A percentile compares a stretch with the other conserved stretches of the same genome.
Conservation (phyloP, 2,329 filamentous ascomycete species). For the Botrytis fabae region DNA sequence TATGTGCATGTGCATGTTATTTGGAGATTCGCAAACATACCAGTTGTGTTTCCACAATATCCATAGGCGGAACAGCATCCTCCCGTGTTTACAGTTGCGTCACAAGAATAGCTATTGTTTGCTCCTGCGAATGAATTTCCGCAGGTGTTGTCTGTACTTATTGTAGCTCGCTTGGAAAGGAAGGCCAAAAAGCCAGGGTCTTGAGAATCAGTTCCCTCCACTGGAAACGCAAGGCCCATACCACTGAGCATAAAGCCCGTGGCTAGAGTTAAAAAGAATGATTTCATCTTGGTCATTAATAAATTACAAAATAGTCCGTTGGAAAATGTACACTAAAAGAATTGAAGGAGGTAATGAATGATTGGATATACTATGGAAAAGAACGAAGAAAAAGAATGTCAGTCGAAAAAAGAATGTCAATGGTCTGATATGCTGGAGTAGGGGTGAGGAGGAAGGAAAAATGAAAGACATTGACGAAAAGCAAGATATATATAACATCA, state of each 20-base stretch:
- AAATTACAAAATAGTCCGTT: background rate
- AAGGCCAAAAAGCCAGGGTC: constrained; percentile 22
- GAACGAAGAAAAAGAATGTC: background rate
- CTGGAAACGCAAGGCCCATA: constrained; percentile 18
- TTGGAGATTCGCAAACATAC: constrained; percentile 6
- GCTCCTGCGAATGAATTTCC: constrained; percentile 22
- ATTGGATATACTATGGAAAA: background rate
- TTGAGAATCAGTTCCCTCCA: constrained; percentile 17
- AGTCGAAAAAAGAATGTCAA: background rate
- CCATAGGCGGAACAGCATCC: constrained; percentile 39
- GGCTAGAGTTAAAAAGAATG: constrained; percentile 17
- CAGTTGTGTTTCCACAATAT: constrained; percentile 28
- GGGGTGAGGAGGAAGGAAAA: background rate
- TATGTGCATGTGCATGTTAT: background rate
- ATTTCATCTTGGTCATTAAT: constrained; percentile 19
- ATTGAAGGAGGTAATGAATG: background rate
- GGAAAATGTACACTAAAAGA: background rate
- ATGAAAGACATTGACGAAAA: background rate
- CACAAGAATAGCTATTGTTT: constrained; percentile 36
- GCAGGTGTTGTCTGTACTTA: constrained; percentile 32
- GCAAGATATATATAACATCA: constrained; percentile 8
- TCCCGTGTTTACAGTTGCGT: constrained; percentile 29
- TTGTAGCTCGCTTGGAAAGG: constrained; percentile 20
- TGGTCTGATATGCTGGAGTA: background rate
- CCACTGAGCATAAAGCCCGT: constrained; percentile 21